Evolutionary conservation across 352 stramenopile genomes (phyloP), one percentile per base, ranked within the genome.

Genomic region (Aphanomyces invadans): DNA sequence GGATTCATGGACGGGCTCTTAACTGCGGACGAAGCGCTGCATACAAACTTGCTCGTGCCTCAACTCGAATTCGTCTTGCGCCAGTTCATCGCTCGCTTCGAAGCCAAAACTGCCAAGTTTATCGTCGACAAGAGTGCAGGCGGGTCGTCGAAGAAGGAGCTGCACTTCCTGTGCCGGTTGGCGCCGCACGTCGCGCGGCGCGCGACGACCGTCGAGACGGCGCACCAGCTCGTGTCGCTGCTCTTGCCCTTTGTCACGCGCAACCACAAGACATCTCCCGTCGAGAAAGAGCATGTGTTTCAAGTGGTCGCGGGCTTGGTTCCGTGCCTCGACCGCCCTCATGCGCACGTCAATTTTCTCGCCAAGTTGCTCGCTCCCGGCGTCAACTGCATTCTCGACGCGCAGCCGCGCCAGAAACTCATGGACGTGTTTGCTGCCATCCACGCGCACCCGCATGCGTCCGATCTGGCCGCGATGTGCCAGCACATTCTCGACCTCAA

Each of bases 281-380:
- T 76, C 9, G 86, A 95, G 65, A 92, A 86, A 69, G 80, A 92
- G 54, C 91, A 95, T 36, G 79, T 94, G 42, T 70, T 93, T 17
- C 65, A 84, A 29, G 83, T 95, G 21, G 68, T 95, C 28, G 60
- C 81, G 2, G 74, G 83, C 56, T 76, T 95, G n/a, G 83, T 95
- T 39, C 78, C 81, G 17, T 76, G 89, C 63, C 73, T 95, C 19
- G 72, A 72, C 3, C 77, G 90, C 15, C 82, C 85, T 0, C 80
- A 83, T 61, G 86, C 88, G 32, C 80, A 95, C 67, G 77, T 94
- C 38, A 72, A 83, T 3, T 74, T 83, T 12, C 80, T 95, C 23
- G 80, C 87, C 12, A 89, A 89, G 67, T 60, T 92, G 12, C 73
- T 95, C 23, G 81, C 82, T 0, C 86, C 86, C 0, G 83, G 86